Base-by-base conservation (phyloP, 257 asterid genomes). In the Solanum sitiens region DNA sequence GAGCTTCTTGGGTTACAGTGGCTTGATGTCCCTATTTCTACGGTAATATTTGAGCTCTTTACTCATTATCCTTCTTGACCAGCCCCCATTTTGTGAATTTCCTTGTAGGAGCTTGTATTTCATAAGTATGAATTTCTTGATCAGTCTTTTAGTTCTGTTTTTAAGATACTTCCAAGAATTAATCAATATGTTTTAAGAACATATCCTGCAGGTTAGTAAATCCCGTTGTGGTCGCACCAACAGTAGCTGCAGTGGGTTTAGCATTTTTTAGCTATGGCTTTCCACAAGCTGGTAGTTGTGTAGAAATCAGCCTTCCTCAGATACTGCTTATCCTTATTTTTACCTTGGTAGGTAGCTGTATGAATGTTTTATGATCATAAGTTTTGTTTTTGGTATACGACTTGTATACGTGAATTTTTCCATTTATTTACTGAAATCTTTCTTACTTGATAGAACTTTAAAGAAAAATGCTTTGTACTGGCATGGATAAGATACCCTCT, bases 161-260 rank as follows among this genome's bases (percentile, higher is more conserved):
- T 1, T 30, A 32, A 30, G 45, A 82, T 47, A 68, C 33, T 59
- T 35, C 45, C 39, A 30, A 35, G 47, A 33, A 87, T 44, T 32
- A 63, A 39, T 53, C 84, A 23, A 8, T 53, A 73, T 86, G 50
- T 14, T 70, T 47, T 59, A 32, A 47, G 16, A 82, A 47, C 71
- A 85, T 53, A 11, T 83, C 21, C 44, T 91, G 91, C 94, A 97
- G 99, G 94, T 93, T 95, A 83, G 94, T 97, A 89, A 97, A 96
- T 91, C 99, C 99, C 73, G 92, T 97, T 84, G 99, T 97, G 88
- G 98, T 97, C 80, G 98, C 99, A 85, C 99, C 99, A 83, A 95
- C 99, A 83, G 89, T 94, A 86, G 95, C 99, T 40, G 93, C 98
- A 45, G 93, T 97, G 89, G 98, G 99, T 87, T 93, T 97, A 90